Base-by-base conservation (phyloP, 345 rosid genomes). In the Camelina hispida region DNA sequence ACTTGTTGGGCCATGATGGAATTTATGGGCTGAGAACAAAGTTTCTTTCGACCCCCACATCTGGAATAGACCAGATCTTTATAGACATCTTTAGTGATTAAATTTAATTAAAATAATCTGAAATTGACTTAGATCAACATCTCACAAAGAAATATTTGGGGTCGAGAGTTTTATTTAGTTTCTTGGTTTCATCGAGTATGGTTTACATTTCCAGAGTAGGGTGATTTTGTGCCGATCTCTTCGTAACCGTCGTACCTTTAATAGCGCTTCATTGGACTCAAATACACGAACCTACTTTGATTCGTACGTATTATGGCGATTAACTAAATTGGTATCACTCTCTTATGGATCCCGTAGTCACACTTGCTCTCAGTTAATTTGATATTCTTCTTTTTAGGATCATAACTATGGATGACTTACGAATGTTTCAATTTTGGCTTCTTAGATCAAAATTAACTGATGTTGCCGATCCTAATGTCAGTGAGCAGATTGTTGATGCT, bases 361-460 rank as follows among this genome's bases (percentile, higher is more conserved):
- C 86, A 80, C 86, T 90, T 50, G 83, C 87, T 75, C 78, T 89
- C 74, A 88, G 98, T 90, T 64, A 20, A 28, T 40, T 48, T 48
- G 28, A 13, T 25, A n/a, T 25, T 25, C 44, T 34, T 44, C 0
- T 25, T 55, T 15, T 50, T 15, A 25, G 40, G 20, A n/a, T n/a
- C n/a, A n/a, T 25, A 25, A 9, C 55, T 13, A 35, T 1, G 20
- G 16, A 3, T 61, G 4, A 35, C 64, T 44, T 38, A 68, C 17
- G 11, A 16, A 28, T 59, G 60, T 40, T 11, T n/a, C n/a, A 58
- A 20, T 32, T 22, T 25, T 37, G 56, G 11, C 2, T 60, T 74
- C 52, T 16, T 75, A 93, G 97, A 77, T 86, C 67, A 88, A 81
- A 46, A n/a, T 73, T 89, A 37, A 83, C 83, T 68, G 86, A 86